phyloP scores from a whole-genome alignment of 1,284 basidiomycete genomes.

The Malassezia yamatoensis region DNA sequence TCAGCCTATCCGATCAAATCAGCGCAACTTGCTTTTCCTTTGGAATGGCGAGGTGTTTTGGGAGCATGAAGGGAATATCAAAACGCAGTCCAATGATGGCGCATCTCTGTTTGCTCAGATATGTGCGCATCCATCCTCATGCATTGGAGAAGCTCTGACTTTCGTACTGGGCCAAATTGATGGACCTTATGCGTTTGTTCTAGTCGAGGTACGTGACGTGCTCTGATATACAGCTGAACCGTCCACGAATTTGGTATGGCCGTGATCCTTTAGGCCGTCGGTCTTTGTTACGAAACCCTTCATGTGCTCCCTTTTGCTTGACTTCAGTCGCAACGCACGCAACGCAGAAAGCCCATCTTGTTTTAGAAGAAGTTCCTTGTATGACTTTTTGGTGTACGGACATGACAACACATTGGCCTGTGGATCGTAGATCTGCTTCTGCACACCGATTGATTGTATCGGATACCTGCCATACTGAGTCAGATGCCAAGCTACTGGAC shows the following conservation, averaged over 20 bases:
- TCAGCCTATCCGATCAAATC: slow-evolving; percentile 26
- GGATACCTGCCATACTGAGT: neutral
- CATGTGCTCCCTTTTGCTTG: slow-evolving; percentile 53
- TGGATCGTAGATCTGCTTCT: neutral
- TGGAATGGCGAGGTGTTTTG: slow-evolving; percentile 46
- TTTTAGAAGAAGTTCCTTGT: slow-evolving; percentile 60
- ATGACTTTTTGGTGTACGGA: slow-evolving; percentile 56
- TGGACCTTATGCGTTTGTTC: slow-evolving; percentile 37
- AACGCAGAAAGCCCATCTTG: slow-evolving; percentile 31
- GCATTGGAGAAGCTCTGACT: neutral
- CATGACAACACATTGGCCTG: slow-evolving; percentile 29
- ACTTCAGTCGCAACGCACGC: slow-evolving; percentile 56
- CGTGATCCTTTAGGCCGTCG: slow-evolving; percentile 83
- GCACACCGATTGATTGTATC: neutral
- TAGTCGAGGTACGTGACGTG: slow-evolving; percentile 27
- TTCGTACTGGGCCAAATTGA: slow-evolving; percentile 24
- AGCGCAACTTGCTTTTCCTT: slow-evolving; percentile 16
- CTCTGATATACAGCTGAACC: neutral
- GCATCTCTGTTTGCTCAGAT: slow-evolving; percentile 18
- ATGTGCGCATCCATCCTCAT: neutral
- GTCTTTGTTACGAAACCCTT: slow-evolving; percentile 54
- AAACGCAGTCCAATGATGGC: slow-evolving; percentile 27
- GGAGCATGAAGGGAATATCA: slow-evolving; percentile 7
- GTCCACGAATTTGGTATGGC: slow-evolving; percentile 59
- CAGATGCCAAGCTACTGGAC: neutral